A percentile compares a stretch with the other conserved stretches of the same genome.
phyloP scores from a whole-genome alignment of 495 filamentous ascomycete genomes.

The Daldinia caldariorum region DNA sequence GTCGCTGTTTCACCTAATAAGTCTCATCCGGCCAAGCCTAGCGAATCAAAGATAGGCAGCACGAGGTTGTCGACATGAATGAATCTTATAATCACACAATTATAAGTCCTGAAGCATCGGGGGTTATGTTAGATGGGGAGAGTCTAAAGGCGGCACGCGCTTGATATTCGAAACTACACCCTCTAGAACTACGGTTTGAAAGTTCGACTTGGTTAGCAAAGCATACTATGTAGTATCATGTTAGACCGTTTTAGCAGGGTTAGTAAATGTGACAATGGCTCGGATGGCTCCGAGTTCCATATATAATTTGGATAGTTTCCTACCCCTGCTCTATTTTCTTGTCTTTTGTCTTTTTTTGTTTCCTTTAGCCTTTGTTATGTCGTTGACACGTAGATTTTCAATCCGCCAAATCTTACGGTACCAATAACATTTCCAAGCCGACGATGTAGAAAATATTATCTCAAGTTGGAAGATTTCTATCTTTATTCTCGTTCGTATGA shows the following conservation, averaged over 20 bases:
- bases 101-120: background rate
- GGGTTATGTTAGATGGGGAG: background rate
- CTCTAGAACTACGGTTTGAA: slow-evolving; percentile 4
- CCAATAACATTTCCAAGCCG: background rate
- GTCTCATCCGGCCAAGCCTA: background rate
- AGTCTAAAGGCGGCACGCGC: background rate
- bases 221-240: too few species aligned
- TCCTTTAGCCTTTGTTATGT: background rate
- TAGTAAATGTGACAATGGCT: background rate
- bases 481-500: background rate
- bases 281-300: slow-evolving; percentile 7
- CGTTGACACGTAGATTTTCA: background rate
- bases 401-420: background rate
- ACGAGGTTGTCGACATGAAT: background rate
- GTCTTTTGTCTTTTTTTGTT: too few species aligned
- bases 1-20: background rate
- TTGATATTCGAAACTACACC: slow-evolving; percentile 6
- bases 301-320: background rate
- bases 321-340: background rate
- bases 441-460: background rate
- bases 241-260: slow-evolving; percentile 7
- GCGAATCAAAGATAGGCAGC: background rate
- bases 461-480: background rate
- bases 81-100: background rate
- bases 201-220: background rate